These are phyloP conservation scores for Calonectria fujianensis DNA, from an alignment of 2,329 filamentous ascomycete species.

Conservation along the genomic window DNA sequence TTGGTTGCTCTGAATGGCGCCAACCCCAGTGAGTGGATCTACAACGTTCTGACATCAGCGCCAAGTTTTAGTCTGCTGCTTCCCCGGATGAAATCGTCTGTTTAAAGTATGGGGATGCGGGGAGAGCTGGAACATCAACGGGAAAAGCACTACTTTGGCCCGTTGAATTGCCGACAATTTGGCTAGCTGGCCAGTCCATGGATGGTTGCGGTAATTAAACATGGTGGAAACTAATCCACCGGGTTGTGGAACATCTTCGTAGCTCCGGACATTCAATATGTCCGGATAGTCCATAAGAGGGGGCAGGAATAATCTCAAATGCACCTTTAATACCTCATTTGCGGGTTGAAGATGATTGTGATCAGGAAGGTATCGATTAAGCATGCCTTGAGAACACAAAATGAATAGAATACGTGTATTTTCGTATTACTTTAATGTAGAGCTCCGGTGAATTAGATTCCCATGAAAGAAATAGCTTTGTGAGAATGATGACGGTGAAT, in stretches of 20 bases:
- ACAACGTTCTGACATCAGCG: neutral
- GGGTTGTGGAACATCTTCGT: neutral
- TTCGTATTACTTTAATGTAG: neutral
- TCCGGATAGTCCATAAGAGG: neutral
- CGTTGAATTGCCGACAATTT: neutral
- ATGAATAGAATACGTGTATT: neutral
- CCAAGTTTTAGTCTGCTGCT: conserved; percentile 2
- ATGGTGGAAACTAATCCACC: neutral
- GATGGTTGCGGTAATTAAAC: neutral
- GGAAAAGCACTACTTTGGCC: neutral
- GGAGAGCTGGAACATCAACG: neutral
- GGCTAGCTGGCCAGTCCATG: neutral
- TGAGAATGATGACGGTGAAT: neutral
- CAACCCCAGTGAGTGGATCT: neutral
- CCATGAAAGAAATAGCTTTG: neutral
- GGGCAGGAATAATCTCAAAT: neutral
- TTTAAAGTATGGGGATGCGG: conserved; percentile 3
- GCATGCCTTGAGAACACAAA: neutral
- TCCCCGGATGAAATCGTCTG: conserved; percentile 1
- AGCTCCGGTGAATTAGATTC: neutral
- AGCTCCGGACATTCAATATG: conserved; percentile 1
- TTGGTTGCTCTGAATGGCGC: neutral
- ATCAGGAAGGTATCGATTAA: neutral
- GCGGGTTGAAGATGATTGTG: neutral
- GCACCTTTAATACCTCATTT: neutral